Evolutionary conservation across 1,284 basidiomycete species (phyloP).

Genomic region (Pseudozyma hubeiensis): DNA sequence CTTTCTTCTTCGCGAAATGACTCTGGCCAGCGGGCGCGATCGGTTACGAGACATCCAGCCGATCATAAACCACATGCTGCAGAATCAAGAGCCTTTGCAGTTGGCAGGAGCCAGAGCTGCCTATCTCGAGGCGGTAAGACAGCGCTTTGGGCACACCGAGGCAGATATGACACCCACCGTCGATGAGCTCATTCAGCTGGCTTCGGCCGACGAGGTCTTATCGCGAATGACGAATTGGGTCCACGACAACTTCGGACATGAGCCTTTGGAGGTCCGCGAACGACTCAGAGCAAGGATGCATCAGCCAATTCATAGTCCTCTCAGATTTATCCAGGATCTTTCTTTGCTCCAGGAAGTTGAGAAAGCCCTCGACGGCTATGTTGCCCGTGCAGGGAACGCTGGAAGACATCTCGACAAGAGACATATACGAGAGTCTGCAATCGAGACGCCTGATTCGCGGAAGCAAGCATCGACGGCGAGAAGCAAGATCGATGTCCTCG

Average conservation of each 20-base stretch:
- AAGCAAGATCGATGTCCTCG: too few relatives aligned
- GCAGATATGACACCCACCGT: neutral
- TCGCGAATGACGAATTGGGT: neutral
- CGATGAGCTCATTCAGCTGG: constrained; percentile 1
- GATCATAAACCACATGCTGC: constrained; percentile 5
- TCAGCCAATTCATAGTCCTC: too few relatives aligned
- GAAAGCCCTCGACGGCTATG: too few relatives aligned
- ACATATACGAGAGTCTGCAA: too few relatives aligned
- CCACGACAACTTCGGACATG: neutral
- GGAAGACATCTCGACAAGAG: too few relatives aligned
- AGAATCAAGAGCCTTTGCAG: neutral
- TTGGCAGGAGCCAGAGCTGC: neutral
- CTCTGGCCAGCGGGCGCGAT: neutral
- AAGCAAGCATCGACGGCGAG: too few relatives aligned
- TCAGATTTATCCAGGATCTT: too few relatives aligned
- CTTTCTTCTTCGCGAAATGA: neutral
- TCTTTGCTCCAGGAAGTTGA: too few relatives aligned
- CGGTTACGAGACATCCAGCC: constrained; percentile 3
- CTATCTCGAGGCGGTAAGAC: neutral
- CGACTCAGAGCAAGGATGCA: too few relatives aligned
- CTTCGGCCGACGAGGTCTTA: neutral
- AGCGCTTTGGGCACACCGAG: neutral
- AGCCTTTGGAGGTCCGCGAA: neutral
- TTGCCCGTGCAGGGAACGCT: too few relatives aligned
- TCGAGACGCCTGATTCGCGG: too few relatives aligned